Evolutionary conservation across 2,329 filamentous ascomycete genomes (phyloP), one percentile per base, ranked within the genome.

Genomic region (Stagonosporopsis cucurbitacearum): DNA sequence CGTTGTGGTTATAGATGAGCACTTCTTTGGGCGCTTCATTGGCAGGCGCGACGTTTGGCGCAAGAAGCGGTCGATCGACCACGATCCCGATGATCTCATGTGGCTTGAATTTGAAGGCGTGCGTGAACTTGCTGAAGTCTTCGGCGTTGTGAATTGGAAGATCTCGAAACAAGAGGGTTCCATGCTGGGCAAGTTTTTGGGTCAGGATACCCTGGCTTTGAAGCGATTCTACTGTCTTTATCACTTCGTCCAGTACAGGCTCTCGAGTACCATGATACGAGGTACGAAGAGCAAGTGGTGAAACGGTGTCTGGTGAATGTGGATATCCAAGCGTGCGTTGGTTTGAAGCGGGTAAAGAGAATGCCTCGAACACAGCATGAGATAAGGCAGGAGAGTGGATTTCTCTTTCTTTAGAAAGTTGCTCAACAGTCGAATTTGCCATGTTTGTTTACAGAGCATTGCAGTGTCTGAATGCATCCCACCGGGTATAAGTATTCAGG

Each of bases 11-110:
- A 20, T 46, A 37, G 39, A 42, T 42, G 39, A 42, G 39, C 4
- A 42, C 39, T 42, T 42, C 39, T 13, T 42, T 42, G 9, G 39
- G 39, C 6, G 39, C 39, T 42, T 42, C 39, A n/a, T 42, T 42
- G 39, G 39, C 39, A 42, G 39, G 39, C 12, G 39, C 39, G 17
- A 42, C 39, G 39, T 42, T 42, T 9, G 39, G 39, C 13, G 39
- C 39, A 17, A 42, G 39, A 23, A 42, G 39, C 9, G 39, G 39
- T 28, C 39, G 11, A 9, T 42, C 39, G 13, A 42, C 39, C 12
- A 42, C 39, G 15, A 42, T 42, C 5, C 39, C 39, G 12, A 42
- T 42, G 9, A 42, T 42, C 23, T 42, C 39, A 28, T 42, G 39
- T 17, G 39, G 39, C 23, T n/a, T 42, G 22, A 26, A 42, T 26